Base-by-base conservation (phyloP, 1,284 basidiomycete species). In the Tylopilus sp. region DNA sequence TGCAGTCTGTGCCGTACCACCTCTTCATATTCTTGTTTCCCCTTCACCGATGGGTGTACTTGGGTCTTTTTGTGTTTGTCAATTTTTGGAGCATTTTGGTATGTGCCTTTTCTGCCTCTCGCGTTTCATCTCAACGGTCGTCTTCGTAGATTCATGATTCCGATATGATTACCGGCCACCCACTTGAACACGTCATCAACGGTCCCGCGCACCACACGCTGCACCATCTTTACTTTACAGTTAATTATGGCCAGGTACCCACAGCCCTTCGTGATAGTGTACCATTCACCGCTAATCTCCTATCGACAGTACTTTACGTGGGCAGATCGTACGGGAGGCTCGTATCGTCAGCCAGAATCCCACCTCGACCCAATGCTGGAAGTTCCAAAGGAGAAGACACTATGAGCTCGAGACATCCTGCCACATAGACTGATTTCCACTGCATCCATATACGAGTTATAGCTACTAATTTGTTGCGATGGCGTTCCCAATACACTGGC, bases 91-190 rank as follows among this genome's bases (percentile, higher is more conserved):
- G 75, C 51, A 94, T 97, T 68, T 78, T 95, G 55, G 88, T 91
- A 62, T 35, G 71, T 14, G 28, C n/a, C 38, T 7, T 17, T 15
- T 26, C 12, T 37, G 39, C 34, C 40, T 38, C 40, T 44, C 28
- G 46, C 34, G 44, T 14, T 41, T 46, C 26, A 52, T 54, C 40
- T 29, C 43, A 21, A 53, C 33, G 8, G 59, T 17, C 20, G 36
- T 2, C 28, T 10, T 12, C 1, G 12, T 17, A 91, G 88, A 99
- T 99, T 61, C 95, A 99, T 69, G 95, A 99, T 70, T 94, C 91
- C n/a, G 96, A 99, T 74, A 98, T 99, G 94, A 85, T 98, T 67
- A 91, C 90, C 41, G 94, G 89, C n/a, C 88, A 92, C 66, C 76
- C 85, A 7, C 77, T 96, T 2, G 95, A 98, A 71, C 84, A 78